These are phyloP conservation scores for Colletotrichum chlorophyti DNA, from an alignment of 2,329 filamentous ascomycete genomes.

Conservation along the genomic window DNA sequence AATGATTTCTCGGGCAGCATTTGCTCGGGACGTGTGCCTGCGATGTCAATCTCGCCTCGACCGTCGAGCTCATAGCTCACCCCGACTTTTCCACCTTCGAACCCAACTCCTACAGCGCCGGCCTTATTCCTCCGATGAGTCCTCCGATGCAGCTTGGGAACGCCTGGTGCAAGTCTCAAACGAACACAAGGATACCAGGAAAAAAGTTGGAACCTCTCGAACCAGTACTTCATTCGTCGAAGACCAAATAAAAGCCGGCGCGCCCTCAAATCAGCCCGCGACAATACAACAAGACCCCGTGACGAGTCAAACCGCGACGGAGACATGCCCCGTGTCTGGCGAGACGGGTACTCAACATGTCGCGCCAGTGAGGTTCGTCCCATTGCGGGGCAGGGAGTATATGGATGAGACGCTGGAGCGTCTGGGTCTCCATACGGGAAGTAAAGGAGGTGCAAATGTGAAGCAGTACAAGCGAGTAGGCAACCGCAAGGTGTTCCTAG, in stretches of 20 bases:
- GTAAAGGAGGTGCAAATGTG: too few species aligned
- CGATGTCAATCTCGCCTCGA: conserved; percentile 39
- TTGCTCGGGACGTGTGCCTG: conserved; percentile 41
- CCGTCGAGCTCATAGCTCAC: conserved; percentile 8
- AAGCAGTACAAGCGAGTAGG: conserved; percentile 11
- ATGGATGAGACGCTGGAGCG: too few species aligned
- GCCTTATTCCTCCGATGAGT: conserved; percentile 19
- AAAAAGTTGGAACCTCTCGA: too few species aligned
- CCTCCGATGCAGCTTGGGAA: conserved; percentile 16
- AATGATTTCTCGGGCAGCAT: conserved; percentile 44
- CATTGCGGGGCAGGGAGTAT: too few species aligned
- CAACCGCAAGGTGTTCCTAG: conserved; percentile 5
- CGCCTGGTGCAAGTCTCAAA: conserved; percentile 2
- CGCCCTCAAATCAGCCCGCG: not conserved
- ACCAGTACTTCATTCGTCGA: too few species aligned
- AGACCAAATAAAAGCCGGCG: too few species aligned
- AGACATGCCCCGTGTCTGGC: not conserved
- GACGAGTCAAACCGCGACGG: not conserved
- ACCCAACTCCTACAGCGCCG: conserved; percentile 6
- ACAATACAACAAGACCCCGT: not conserved
- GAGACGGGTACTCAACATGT: too few species aligned
- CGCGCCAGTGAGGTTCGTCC: too few species aligned
- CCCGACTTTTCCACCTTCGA: conserved; percentile 3
- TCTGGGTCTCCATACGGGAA: too few species aligned
- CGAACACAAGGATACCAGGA: not conserved